phyloP scores from a whole-genome alignment of 495 filamentous ascomycete genomes.

The Tuber microsphaerosporum region DNA sequence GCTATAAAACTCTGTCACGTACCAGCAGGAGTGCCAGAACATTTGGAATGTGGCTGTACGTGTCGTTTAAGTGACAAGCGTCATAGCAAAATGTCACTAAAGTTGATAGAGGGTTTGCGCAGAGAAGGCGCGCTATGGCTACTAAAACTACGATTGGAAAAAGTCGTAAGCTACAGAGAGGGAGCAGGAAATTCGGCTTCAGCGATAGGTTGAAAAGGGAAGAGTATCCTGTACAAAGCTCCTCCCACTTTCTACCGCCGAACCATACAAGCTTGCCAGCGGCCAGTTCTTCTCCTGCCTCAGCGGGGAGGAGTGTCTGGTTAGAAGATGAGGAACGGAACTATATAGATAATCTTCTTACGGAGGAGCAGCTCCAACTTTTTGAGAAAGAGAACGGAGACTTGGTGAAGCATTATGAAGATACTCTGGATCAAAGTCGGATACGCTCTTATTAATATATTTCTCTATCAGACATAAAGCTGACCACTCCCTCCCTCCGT shows the following conservation, averaged over 20 bases:
- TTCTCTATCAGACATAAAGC: too few relatives aligned
- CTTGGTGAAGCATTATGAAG: slow-evolving; percentile 87
- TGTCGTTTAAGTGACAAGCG: too few relatives aligned
- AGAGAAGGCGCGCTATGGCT: slow-evolving; percentile 79
- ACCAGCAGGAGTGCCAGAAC: too few relatives aligned
- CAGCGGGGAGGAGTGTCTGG: slow-evolving; percentile 17
- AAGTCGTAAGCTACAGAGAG: slow-evolving; percentile 65
- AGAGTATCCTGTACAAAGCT: slow-evolving; percentile 72
- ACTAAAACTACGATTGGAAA: slow-evolving; percentile 64
- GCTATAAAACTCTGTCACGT: too few relatives aligned
- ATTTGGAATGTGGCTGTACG: too few relatives aligned
- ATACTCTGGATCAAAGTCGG: slow-evolving; percentile 84
- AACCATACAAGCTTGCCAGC: neutral
- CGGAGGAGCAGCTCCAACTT: slow-evolving; percentile 76
- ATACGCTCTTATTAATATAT: slow-evolving; percentile 50
- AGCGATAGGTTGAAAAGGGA: slow-evolving; percentile 79
- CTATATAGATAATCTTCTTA: slow-evolving; percentile 57
- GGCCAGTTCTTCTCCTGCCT: slow-evolving; percentile 12
- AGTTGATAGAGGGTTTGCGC: neutral
- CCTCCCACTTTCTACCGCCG: slow-evolving; percentile 39
- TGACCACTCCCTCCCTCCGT: slow-evolving; percentile 9
- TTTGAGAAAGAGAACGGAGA: slow-evolving; percentile 90
- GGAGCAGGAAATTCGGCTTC: slow-evolving; percentile 82
- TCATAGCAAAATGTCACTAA: too few relatives aligned
- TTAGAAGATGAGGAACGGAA: slow-evolving; percentile 45